Evolutionary conservation across 2,329 filamentous ascomycete genomes (phyloP).

Genomic region (Zalaria sp.): DNA sequence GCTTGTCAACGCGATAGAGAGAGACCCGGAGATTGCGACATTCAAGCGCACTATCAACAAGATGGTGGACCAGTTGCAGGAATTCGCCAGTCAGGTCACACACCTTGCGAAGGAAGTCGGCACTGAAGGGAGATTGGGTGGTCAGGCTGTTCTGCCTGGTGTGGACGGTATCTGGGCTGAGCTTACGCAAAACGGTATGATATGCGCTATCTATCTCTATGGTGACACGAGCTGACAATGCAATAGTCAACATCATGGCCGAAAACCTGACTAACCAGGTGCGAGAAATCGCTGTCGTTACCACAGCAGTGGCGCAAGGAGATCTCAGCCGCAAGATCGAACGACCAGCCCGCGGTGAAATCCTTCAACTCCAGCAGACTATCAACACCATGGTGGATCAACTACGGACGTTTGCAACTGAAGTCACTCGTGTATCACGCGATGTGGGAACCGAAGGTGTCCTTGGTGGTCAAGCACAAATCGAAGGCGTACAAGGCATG

Average conservation of each 20-base stretch:
- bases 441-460: conserved; percentile 52
- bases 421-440: conserved; percentile 49
- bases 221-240: no score
- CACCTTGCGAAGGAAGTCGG: conserved; percentile 90
- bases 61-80: conserved; percentile 97
- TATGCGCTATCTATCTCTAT: not conserved
- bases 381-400: conserved; percentile 56
- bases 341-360: conserved; percentile 86
- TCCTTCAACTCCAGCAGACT: conserved; percentile 86
- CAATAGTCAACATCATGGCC: conserved; percentile 84
- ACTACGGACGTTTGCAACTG: conserved; percentile 49
- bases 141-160: conserved; percentile 83
- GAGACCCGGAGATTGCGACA: conserved; percentile 94
- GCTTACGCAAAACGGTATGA: conserved; percentile 50
- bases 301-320: conserved; percentile 84
- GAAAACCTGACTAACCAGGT: conserved; percentile 97
- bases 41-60: conserved; percentile 98
- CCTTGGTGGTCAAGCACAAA: conserved; percentile 48
- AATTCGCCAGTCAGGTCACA: conserved; percentile 93
- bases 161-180: conserved; percentile 98
- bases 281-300: conserved; percentile 92
- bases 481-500: conserved; percentile 51
- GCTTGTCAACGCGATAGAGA: conserved; percentile 85
- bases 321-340: conserved; percentile 94
- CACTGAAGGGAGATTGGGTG: conserved; percentile 85